Evolutionary conservation across 768 basidiomycete species (phyloP), one percentile per base, ranked within the genome.

Genomic region (Lactarius tabidus): DNA sequence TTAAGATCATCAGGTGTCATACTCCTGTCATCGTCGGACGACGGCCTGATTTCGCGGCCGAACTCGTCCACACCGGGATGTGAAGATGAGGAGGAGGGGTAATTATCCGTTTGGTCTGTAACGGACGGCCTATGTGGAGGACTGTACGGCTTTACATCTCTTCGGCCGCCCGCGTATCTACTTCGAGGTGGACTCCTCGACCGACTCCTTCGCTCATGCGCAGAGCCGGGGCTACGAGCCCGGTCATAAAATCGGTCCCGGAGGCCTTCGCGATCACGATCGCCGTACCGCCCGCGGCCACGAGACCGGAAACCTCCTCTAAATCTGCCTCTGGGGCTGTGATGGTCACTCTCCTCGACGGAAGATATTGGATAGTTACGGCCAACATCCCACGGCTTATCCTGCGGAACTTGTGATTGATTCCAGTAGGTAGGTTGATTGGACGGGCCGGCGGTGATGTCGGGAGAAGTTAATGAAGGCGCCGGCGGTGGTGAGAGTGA

Each of bases 31-130:
- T 70, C 65, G 65, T 82, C 78, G 43, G 89, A 85, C 48, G 77
- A 75, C 39, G 82, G 77, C 70, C 91, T 82, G 72, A 91, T 81
- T 74, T 93, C 90, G 71, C 91, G 86, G 70, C 91, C 91, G 76
- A 93, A 93, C 75, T 93, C 91, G 82, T 93, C 91, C 76, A 86
- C 91, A 63, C 78, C 85, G n/a, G 74, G 69, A 60, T 72, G 72
- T 39, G 55, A 59, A 36, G 35, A 62, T 45, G 73, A 55, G 29
- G 69, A 62, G 41, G 73, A 53, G 26, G 69, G 59, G 62, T 73
- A 69, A 26, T 17, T 17, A 57, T 59, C 43, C 43, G 60, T 5
- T 58, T 64, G 62, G 39, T 61, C 60, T 43, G 53, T 33, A 48
- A 66, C 9, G 55, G 65, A 67, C 26, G 70, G 74, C 66, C 68